phyloP scores from a whole-genome alignment of 345 rosid species.

The Syzygium aqueum region DNA sequence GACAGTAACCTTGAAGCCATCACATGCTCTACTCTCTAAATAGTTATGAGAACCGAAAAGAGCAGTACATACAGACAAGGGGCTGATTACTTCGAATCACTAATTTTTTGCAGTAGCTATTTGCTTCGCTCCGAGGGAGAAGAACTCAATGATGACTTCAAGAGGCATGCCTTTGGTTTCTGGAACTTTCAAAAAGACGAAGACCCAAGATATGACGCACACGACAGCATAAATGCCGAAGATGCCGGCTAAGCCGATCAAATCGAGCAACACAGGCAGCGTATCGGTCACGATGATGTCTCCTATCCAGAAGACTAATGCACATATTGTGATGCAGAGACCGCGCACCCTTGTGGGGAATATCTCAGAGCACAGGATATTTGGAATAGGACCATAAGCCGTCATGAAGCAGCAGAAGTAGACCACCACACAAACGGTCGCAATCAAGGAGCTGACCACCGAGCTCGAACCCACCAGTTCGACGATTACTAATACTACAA shows the following conservation, averaged over 20 bases:
- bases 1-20: not conserved
- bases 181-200: constrained; percentile 80
- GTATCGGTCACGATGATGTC: constrained; percentile 81
- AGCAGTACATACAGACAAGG: not conserved
- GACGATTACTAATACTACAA: constrained; percentile 41
- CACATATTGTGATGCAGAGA: constrained; percentile 84
- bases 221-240: constrained; percentile 65
- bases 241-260: constrained; percentile 64
- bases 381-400: constrained; percentile 87
- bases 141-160: constrained; percentile 91
- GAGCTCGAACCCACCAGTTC: constrained; percentile 37
- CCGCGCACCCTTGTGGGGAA: constrained; percentile 96
- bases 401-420: constrained; percentile 84
- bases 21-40: not conserved
- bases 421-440: constrained; percentile 63
- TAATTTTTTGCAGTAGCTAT: constrained; percentile 27
- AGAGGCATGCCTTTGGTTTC: constrained; percentile 98
- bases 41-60: not conserved
- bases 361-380: constrained; percentile 85
- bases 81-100: not conserved
- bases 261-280: constrained; percentile 69
- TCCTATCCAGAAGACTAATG: constrained; percentile 68
- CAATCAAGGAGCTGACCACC: constrained; percentile 42
- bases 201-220: constrained; percentile 66
- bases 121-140: constrained; percentile 75